These are phyloP conservation scores for Fraxinus excelsior DNA, from an alignment of 257 asterid genomes.

Conservation along the genomic window DNA sequence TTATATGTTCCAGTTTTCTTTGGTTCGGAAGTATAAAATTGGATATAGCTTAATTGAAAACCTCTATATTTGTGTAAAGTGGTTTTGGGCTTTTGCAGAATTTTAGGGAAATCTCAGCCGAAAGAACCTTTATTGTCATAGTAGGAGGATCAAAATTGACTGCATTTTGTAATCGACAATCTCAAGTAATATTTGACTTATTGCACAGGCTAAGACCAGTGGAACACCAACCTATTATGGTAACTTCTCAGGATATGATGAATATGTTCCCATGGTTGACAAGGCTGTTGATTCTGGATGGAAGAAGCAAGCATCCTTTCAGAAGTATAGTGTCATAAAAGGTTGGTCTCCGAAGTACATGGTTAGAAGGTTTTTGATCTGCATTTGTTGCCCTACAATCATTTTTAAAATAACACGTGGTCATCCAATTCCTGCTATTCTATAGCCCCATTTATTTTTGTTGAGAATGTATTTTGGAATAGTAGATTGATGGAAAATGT, in stretches of 20 bases:
- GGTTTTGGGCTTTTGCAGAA: background rate
- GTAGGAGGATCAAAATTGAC: conserved; percentile 19
- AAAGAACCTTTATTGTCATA: background rate
- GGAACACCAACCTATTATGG: conserved; percentile 50
- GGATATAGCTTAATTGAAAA: background rate
- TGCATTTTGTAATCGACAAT: background rate
- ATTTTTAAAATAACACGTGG: background rate
- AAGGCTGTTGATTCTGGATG: conserved; percentile 77
- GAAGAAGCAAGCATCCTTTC: conserved; percentile 49
- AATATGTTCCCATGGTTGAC: conserved; percentile 82
- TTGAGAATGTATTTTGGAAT: too few species aligned
- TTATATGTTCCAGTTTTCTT: background rate
- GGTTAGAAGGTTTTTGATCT: conserved; percentile 17
- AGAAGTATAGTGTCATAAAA: conserved; percentile 39
- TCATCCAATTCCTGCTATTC: background rate
- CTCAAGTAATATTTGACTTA: background rate
- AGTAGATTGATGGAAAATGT: too few species aligned
- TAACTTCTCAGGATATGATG: conserved; percentile 61
- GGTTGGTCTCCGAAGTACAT: conserved; percentile 37
- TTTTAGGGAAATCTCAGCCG: background rate
- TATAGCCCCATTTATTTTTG: too few species aligned
- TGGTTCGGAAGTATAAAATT: background rate
- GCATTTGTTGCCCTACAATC: conserved; percentile 1
- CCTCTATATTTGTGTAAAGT: background rate
- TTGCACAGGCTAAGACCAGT: conserved; percentile 53